Conservation (phyloP, 2,329 filamentous ascomycete genomes). For the Chalaropsis thielavioides region DNA sequence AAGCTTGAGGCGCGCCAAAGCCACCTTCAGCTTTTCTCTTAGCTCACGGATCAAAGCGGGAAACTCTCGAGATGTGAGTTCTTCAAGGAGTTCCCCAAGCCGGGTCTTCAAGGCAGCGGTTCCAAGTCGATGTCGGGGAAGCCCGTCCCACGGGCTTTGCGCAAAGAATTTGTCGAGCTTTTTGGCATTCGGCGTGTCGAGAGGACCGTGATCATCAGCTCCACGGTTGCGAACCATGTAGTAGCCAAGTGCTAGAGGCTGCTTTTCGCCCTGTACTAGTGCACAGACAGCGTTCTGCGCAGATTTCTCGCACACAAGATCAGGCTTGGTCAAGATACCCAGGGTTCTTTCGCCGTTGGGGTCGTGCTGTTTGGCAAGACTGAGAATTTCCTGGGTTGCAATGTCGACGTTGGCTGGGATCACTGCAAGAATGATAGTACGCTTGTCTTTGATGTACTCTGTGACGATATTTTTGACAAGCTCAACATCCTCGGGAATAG, state of each 20-base stretch:
- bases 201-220: conserved; percentile 18
- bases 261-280: conserved; percentile 18
- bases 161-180: conserved; percentile 28
- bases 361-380: conserved; percentile 24
- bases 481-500: conserved; percentile 25
- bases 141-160: conserved; percentile 25
- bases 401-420: conserved; percentile 29
- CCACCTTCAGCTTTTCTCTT: conserved; percentile 9
- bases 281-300: conserved; percentile 18
- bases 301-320: conserved; percentile 22
- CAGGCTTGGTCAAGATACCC: conserved; percentile 32
- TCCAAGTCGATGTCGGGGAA: conserved; percentile 21
- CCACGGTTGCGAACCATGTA: conserved; percentile 22
- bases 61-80: conserved; percentile 23
- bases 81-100: conserved; percentile 21
- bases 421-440: conserved; percentile 33
- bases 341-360: conserved; percentile 26
- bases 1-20: conserved; percentile 3
- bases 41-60: conserved; percentile 21
- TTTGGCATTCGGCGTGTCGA: background rate
- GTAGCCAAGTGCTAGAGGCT: conserved; percentile 20
- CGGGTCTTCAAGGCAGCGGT: conserved; percentile 20
- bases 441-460: conserved; percentile 28
- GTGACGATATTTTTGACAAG: conserved; percentile 27
- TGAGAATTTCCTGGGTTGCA: conserved; percentile 27